Percentiles rank a stretch among this genome's conserved stretches.
These are phyloP conservation scores for Multifurca ochricompacta DNA, from an alignment of 768 basidiomycete genomes.

Conservation along the genomic window DNA sequence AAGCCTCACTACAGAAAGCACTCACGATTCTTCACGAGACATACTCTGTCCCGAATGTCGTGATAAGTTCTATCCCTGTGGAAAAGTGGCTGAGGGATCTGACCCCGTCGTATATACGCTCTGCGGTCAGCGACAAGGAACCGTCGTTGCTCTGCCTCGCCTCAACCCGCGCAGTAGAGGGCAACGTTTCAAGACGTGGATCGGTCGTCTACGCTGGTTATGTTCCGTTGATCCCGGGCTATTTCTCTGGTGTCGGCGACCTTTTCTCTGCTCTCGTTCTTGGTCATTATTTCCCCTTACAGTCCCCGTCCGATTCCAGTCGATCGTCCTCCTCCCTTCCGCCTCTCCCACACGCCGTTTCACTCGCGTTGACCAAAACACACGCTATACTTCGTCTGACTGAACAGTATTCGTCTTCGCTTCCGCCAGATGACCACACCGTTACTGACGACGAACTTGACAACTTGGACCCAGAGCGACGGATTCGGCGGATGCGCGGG, in stretches of 20 bases:
- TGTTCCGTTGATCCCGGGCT: slow-evolving; percentile 77
- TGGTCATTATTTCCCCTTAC: slow-evolving; percentile 57
- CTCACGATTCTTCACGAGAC: slow-evolving; percentile 67
- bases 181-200: slow-evolving; percentile 17
- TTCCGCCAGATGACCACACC: slow-evolving; percentile 52
- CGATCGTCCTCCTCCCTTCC: slow-evolving; percentile 24
- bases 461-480: slow-evolving; percentile 50
- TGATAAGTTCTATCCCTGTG: slow-evolving; percentile 85
- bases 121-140: slow-evolving; percentile 24
- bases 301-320: neutral
- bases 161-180: slow-evolving; percentile 40
- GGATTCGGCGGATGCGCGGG: slow-evolving; percentile 66
- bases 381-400: slow-evolving; percentile 65
- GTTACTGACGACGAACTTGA: slow-evolving; percentile 78
- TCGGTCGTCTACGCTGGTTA: slow-evolving; percentile 58
- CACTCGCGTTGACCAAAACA: slow-evolving; percentile 65
- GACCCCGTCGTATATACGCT: slow-evolving; percentile 42
- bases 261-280: slow-evolving; percentile 90
- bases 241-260: slow-evolving; percentile 96
- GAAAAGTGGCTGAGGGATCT: slow-evolving; percentile 48
- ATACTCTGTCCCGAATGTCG: slow-evolving; percentile 75
- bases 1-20: slow-evolving; percentile 57
- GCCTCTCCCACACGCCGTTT: slow-evolving; percentile 51
- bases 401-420: slow-evolving; percentile 41
- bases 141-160: slow-evolving; percentile 70